Percentiles rank a stretch among this genome's conserved stretches.
Evolutionary conservation across 441 rosid genomes (phyloP).

Genomic region (Croton laevigatus): DNA sequence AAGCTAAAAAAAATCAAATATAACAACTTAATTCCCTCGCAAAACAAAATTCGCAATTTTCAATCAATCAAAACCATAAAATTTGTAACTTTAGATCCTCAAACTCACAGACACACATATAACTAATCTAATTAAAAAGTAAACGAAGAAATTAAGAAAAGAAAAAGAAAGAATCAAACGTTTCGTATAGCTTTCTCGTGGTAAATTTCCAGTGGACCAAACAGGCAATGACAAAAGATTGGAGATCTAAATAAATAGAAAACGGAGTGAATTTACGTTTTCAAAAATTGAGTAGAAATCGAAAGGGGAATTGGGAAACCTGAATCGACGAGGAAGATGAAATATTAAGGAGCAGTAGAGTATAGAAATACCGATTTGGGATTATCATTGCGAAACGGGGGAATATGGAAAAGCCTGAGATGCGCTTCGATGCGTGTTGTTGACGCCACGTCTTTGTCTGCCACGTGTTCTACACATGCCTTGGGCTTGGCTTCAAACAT

Average conservation of each 20-base stretch:
- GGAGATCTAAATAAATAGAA: neutral
- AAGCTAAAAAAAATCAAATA: neutral
- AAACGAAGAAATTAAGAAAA: neutral
- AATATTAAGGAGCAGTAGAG: neutral
- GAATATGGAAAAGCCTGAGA: conserved; percentile 6
- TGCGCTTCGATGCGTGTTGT: conserved; percentile 18
- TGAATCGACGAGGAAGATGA: neutral
- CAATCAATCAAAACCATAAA: neutral
- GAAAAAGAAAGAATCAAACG: neutral
- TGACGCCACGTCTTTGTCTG: conserved; percentile 24
- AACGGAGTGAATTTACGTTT: no score
- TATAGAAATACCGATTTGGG: neutral
- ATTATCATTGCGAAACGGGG: neutral
- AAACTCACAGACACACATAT: neutral
- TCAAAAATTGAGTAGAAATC: neutral
- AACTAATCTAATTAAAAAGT: neutral
- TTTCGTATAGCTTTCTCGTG: no score
- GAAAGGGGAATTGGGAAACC: neutral
- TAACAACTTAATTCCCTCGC: neutral
- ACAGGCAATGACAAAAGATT: neutral
- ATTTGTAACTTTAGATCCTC: neutral
- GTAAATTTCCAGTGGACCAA: neutral
- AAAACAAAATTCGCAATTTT: neutral
- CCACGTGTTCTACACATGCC: neutral
- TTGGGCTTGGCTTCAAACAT: neutral